Conservation (phyloP, 768 basidiomycete genomes). For the Sistotremastrum suecicum region DNA sequence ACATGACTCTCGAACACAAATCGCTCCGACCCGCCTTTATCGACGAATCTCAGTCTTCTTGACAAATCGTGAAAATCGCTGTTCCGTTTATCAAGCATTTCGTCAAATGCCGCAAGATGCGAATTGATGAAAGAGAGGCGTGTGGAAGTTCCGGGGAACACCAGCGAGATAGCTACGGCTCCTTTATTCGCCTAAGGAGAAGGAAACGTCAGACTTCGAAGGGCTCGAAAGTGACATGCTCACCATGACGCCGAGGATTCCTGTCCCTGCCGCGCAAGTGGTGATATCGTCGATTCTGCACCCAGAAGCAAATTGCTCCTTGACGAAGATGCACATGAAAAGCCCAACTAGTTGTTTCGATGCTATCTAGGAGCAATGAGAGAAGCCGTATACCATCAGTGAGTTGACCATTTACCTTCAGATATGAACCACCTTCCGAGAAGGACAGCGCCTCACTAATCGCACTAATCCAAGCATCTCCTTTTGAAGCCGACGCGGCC, state of each 20-base stretch:
- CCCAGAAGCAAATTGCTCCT: slow-evolving; percentile 30
- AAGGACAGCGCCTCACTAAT: slow-evolving; percentile 25
- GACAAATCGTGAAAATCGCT: slow-evolving; percentile 61
- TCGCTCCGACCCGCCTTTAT: slow-evolving; percentile 7
- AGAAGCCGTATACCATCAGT: not conserved
- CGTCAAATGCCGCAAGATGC: slow-evolving; percentile 75
- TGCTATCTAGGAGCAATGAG: slow-evolving; percentile 30
- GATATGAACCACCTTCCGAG: not conserved
- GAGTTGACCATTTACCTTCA: not conserved
- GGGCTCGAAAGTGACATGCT: not conserved
- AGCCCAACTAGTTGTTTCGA: slow-evolving; percentile 79
- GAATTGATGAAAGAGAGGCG: slow-evolving; percentile 65
- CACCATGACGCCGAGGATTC: slow-evolving; percentile 67
- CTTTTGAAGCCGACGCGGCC: slow-evolving; percentile 40
- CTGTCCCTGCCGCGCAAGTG: slow-evolving; percentile 45
- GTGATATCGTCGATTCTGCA: slow-evolving; percentile 43
- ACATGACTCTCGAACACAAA: slow-evolving; percentile 47
- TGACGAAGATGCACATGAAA: slow-evolving; percentile 56
- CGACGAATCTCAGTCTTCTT: slow-evolving; percentile 38
- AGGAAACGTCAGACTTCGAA: not conserved
- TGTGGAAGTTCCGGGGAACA: slow-evolving; percentile 32
- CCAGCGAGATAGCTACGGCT: slow-evolving; percentile 49
- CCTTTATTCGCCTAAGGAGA: slow-evolving; percentile 68
- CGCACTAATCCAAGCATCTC: slow-evolving; percentile 51
- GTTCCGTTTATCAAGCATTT: slow-evolving; percentile 61